phyloP scores from a whole-genome alignment of 2,329 filamentous ascomycete genomes.

The Clonostachys rhizophaga region DNA sequence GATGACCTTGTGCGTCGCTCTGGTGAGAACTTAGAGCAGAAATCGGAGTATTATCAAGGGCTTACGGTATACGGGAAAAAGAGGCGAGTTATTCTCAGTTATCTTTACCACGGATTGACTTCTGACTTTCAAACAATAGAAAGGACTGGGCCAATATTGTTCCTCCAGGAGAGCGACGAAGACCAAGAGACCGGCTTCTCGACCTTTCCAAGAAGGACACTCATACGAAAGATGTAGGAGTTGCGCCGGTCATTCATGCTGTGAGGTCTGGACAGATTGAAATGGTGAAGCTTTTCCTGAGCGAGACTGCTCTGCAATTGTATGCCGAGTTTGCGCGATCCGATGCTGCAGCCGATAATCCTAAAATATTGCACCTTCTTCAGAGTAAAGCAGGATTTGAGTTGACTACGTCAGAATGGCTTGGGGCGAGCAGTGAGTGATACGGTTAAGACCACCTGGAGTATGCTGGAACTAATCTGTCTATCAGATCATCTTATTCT shows the following conservation, averaged over 20 bases:
- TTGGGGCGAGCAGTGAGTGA: conserved; percentile 52
- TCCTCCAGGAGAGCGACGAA: conserved; percentile 5
- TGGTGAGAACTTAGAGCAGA: conserved; percentile 57
- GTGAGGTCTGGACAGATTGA: conserved; percentile 55
- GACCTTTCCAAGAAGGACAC: conserved; percentile 44
- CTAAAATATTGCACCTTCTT: conserved; percentile 56
- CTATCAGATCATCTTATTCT: conserved; percentile 54
- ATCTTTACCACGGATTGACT: not conserved
- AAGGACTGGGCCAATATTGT: not conserved
- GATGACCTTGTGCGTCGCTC: conserved; percentile 61
- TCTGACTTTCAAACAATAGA: not conserved
- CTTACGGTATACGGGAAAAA: conserved; percentile 73
- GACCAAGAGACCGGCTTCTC: conserved; percentile 62
- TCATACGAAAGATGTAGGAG: conserved; percentile 31
- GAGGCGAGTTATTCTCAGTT: conserved; percentile 20
- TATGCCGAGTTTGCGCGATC: conserved; percentile 65
- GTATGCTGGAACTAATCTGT: conserved; percentile 10
- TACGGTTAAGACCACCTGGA: conserved; percentile 1
- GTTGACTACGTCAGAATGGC: conserved; percentile 56
- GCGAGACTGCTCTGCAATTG: conserved; percentile 60
- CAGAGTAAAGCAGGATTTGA: conserved; percentile 60
- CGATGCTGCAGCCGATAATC: conserved; percentile 54
- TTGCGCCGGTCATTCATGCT: conserved; percentile 57
- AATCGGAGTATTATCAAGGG: conserved; percentile 72
- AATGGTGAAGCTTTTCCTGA: conserved; percentile 71